Conservation (phyloP, 2,329 filamentous ascomycete species). For the Macrophomina tecta region DNA sequence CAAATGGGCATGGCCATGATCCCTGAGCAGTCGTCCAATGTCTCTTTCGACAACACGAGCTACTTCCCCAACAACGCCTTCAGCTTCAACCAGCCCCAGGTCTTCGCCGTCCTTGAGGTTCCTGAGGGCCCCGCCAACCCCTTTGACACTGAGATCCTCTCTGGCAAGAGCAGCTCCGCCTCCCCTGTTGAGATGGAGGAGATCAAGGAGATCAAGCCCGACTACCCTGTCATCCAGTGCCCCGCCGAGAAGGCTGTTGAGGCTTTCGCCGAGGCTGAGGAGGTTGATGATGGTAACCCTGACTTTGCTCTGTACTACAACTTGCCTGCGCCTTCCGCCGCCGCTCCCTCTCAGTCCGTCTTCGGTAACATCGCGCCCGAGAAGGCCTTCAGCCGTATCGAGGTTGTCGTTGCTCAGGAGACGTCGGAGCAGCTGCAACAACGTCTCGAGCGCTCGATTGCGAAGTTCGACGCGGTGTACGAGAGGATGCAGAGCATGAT, state of each 20-base stretch:
- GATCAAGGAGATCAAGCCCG: conserved; percentile 55
- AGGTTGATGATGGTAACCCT: conserved; percentile 68
- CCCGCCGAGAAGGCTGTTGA: conserved; percentile 37
- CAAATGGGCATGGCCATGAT: conserved; percentile 80
- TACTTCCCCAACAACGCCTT: conserved; percentile 59
- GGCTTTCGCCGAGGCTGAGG: conserved; percentile 53
- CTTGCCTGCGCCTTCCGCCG: conserved; percentile 38
- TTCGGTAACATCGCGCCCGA: conserved; percentile 56
- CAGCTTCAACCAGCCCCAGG: conserved; percentile 64
- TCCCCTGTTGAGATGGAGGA: conserved; percentile 35
- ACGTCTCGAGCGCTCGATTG: conserved; percentile 43
- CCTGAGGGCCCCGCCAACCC: conserved; percentile 67
- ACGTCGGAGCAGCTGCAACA: conserved; percentile 40
- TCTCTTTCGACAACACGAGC: conserved; percentile 63
- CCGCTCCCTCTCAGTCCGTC: conserved; percentile 38
- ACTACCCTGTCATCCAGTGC: conserved; percentile 56
- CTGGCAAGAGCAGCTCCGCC: conserved; percentile 66
- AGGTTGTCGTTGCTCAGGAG: conserved; percentile 65
- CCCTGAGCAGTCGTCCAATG: conserved; percentile 74
- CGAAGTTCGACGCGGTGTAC: conserved; percentile 41
- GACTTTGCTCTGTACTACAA: conserved; percentile 67
- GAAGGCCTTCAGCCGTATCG: conserved; percentile 69
- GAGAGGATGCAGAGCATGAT: conserved; percentile 43
- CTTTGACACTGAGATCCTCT: conserved; percentile 66
- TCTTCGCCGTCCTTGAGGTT: conserved; percentile 75